These are phyloP conservation scores for Suhomyces choctaworum DNA, from an alignment of 1,139 yeast species.

Conservation along the genomic window DNA sequence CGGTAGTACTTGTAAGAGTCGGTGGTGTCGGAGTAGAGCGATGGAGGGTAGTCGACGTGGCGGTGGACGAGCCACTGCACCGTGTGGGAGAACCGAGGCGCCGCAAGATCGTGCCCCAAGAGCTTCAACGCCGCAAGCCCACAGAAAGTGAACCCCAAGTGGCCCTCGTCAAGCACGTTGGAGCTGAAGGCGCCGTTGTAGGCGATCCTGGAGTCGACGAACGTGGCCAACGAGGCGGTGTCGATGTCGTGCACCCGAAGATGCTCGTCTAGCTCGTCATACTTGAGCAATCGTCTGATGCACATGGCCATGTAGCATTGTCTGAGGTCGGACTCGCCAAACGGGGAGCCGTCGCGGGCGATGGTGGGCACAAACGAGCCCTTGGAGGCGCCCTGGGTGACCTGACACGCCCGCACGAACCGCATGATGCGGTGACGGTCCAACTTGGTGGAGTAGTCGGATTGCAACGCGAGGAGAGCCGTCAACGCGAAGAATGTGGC, in stretches of 20 bases:
- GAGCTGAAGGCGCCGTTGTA: slow-evolving; percentile 68
- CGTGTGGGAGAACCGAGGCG: slow-evolving; percentile 32
- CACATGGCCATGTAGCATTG: slow-evolving; percentile 74
- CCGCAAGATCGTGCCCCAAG: slow-evolving; percentile 28
- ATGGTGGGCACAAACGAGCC: slow-evolving; percentile 41
- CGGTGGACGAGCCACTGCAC: slow-evolving; percentile 62
- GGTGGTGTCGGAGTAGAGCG: slow-evolving; percentile 22
- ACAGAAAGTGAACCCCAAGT: slow-evolving; percentile 87
- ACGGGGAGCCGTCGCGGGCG: slow-evolving; percentile 25
- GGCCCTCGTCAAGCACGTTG: slow-evolving; percentile 58
- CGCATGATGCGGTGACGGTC: slow-evolving; percentile 48
- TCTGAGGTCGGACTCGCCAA: slow-evolving; percentile 73
- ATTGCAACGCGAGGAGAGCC: slow-evolving; percentile 48
- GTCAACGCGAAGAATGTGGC: slow-evolving; percentile 69
- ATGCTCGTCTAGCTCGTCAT: slow-evolving; percentile 28
- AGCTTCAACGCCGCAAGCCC: slow-evolving; percentile 67
- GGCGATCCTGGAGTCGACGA: slow-evolving; percentile 44
- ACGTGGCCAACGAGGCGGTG: slow-evolving; percentile 34
- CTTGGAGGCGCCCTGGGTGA: slow-evolving; percentile 53
- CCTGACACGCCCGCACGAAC: slow-evolving; percentile 57
- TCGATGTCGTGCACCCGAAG: slow-evolving; percentile 43
- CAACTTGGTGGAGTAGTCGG: slow-evolving; percentile 37
- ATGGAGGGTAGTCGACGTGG: slow-evolving; percentile 49
- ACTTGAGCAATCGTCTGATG: slow-evolving; percentile 55
- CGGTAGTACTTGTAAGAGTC: slow-evolving; percentile 38